Base-by-base conservation (phyloP, 768 basidiomycete genomes). In the Dentipellis fragilis region DNA sequence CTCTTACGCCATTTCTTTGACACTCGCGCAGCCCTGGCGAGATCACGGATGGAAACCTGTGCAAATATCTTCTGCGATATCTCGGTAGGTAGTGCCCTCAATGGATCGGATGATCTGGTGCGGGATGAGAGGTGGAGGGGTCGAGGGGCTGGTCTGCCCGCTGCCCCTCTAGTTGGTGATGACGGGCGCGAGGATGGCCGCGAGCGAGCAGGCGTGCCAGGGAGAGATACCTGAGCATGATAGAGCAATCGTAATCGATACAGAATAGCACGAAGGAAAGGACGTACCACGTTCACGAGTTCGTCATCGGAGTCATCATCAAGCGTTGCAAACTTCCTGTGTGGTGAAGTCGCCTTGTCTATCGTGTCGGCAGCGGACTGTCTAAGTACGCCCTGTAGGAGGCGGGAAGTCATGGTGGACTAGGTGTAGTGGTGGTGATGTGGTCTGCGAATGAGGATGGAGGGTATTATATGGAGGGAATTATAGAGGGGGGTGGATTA, bases 1-100 rank as follows among this genome's bases (percentile, higher is more conserved):
- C 89, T 93, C 66, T 83, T 83, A 57, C 76, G 79, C 93, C 93
- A 96, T 70, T 91, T 88, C 68, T 80, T 84, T 49, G 81, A 90
- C 4, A 95, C 91, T 36, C 84, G 69, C 21, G 91, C 79, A 64
- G 90, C 93, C 54, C 79, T 76, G 4, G 88, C 85, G 39, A 95
- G 78, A 54, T 90, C 83, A 56, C 69, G 69, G 29, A 87, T 71
- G 11, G 79, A 69, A 6, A 96, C 72, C 52, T 70, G 68, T 1
- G 77, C 67, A 64, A 95, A 93, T 56, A 95, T 82, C 16, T 79
- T 74, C 63, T 94, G 91, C 0, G 85, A 84, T 17, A 93, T 64
- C 60, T 92, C 87, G 8, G 91, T 93, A 1, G 90, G 88, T 47
- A 96, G 77, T 1, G 71, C 76, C 59, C 75, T 80, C 23, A 93